Evolutionary conservation across 257 asterid species (phyloP).

Genomic region (Coffea eugenioides): DNA sequence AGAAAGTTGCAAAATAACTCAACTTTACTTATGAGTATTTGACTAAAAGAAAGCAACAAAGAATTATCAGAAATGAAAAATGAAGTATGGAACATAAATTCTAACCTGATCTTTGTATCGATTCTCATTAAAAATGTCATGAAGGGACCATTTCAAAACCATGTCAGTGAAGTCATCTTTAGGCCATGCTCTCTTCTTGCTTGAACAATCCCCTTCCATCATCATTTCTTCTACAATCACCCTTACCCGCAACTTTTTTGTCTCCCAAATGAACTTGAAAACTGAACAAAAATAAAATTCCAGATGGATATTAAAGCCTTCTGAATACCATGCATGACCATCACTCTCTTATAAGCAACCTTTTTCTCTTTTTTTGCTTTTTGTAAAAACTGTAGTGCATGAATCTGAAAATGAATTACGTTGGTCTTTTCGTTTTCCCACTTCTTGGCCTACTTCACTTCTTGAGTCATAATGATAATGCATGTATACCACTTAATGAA

Average conservation of each 20-base stretch:
- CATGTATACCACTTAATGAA: too few species aligned
- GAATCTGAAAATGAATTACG: too few species aligned
- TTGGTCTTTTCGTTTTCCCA: too few species aligned
- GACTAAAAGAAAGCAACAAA: neutral
- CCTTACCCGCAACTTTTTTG: neutral
- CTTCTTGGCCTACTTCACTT: too few species aligned
- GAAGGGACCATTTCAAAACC: constrained; percentile 47
- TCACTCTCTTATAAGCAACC: too few species aligned
- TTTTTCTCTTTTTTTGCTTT: too few species aligned
- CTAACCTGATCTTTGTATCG: constrained; percentile 45
- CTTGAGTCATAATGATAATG: too few species aligned
- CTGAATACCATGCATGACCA: too few species aligned
- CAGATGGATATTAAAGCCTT: too few species aligned
- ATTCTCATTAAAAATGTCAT: constrained; percentile 36
- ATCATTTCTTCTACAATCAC: neutral
- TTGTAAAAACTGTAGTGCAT: too few species aligned
- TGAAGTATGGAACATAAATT: neutral
- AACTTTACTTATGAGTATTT: neutral
- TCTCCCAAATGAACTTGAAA: too few species aligned
- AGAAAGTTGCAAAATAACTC: neutral
- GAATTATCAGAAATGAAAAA: neutral
- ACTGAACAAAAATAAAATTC: too few species aligned
- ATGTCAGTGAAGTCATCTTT: constrained; percentile 22
- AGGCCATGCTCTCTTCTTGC: neutral
- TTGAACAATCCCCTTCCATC: neutral